phyloP scores from a whole-genome alignment of 257 asterid genomes.

The Solanum neorickii region DNA sequence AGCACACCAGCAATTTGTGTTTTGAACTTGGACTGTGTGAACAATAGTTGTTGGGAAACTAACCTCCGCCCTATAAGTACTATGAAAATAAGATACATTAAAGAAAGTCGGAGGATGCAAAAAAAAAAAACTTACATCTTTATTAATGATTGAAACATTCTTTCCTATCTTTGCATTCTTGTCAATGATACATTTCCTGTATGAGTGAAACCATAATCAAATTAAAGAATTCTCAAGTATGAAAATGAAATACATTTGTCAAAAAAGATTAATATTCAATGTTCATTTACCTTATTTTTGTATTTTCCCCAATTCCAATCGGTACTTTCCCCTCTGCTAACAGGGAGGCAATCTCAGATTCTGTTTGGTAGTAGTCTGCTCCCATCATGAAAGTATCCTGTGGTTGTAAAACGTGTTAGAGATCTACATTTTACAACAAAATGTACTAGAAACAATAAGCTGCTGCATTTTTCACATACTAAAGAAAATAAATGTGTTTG shows the following conservation, averaged over 20 bases:
- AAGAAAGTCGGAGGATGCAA: background rate
- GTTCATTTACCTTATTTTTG: constrained; percentile 64
- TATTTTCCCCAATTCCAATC: constrained; percentile 67
- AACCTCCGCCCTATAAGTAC: background rate
- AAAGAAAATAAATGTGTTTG: background rate
- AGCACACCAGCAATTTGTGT: background rate
- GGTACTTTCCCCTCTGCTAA: constrained; percentile 83
- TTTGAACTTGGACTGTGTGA: background rate
- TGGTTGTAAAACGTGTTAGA: background rate
- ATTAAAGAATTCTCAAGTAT: background rate
- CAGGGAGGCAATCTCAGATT: constrained; percentile 77
- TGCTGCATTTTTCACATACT: background rate
- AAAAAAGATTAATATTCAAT: background rate
- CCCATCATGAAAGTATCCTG: constrained; percentile 95
- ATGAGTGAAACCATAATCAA: background rate
- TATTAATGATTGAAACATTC: constrained; percentile 71
- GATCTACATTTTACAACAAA: background rate
- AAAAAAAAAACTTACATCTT: constrained; percentile 43
- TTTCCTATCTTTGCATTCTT: constrained; percentile 86
- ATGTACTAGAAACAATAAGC: background rate
- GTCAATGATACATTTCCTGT: constrained; percentile 85
- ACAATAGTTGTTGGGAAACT: background rate
- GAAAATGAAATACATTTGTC: background rate
- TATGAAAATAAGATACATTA: background rate
- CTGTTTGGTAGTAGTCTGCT: constrained; percentile 84